A percentile compares a stretch with the other conserved stretches of the same genome.
phyloP scores from a whole-genome alignment of 371 early-diverging fungal genomes.

The Actinomortierella wolfii region DNA sequence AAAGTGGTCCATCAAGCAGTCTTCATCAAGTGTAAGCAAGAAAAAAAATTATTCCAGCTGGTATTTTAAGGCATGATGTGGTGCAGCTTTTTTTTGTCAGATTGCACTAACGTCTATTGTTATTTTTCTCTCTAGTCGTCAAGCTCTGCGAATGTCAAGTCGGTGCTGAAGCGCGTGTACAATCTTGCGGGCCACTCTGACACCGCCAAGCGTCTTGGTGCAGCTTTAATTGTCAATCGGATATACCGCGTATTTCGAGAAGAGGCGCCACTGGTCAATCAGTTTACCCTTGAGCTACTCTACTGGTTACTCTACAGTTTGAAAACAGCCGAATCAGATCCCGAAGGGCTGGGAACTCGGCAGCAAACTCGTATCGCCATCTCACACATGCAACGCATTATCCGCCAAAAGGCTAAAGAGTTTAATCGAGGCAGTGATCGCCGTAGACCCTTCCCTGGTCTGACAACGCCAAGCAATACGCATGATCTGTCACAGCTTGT shows the following conservation, averaged over 20 bases:
- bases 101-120: slow-evolving; percentile 1
- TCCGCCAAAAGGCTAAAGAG: slow-evolving; percentile 50
- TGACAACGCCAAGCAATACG: slow-evolving; percentile 30
- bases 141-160: slow-evolving; percentile 68
- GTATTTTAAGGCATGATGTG: not conserved
- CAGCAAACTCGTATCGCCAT: slow-evolving; percentile 61
- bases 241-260: slow-evolving; percentile 74
- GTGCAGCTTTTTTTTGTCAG: not conserved
- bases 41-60: not conserved
- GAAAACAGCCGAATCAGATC: slow-evolving; percentile 68
- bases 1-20: slow-evolving; percentile 77
- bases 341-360: slow-evolving; percentile 64
- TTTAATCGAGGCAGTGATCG: slow-evolving; percentile 49
- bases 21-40: slow-evolving; percentile 47
- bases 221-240: slow-evolving; percentile 70
- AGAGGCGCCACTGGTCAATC: slow-evolving; percentile 61
- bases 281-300: slow-evolving; percentile 71
- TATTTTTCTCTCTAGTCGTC: slow-evolving; percentile 19
- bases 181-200: slow-evolving; percentile 65
- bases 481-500: slow-evolving; percentile 49
- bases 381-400: slow-evolving; percentile 63
- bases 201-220: slow-evolving; percentile 70
- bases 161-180: slow-evolving; percentile 70
- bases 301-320: slow-evolving; percentile 71
- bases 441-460: slow-evolving; percentile 58